phyloP scores from a whole-genome alignment of 208 protist genomes.

The Leishmania guyanensis region DNA sequence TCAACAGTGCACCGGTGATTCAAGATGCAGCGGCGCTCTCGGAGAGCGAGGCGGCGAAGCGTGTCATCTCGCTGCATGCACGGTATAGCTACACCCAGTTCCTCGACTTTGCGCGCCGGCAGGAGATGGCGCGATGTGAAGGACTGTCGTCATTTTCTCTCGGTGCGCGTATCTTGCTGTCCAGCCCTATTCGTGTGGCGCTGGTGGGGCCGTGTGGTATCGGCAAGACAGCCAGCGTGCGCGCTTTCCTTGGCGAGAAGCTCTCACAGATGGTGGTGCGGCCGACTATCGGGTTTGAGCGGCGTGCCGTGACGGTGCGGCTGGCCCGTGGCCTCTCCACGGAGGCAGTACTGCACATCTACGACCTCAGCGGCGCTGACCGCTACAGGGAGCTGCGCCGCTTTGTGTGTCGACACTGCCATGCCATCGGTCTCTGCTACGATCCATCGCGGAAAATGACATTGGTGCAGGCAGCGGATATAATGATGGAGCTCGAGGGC shows the following conservation, averaged over 20 bases:
- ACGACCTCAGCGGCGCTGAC: conserved; percentile 65
- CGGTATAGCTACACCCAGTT: conserved; percentile 92
- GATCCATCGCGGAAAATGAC: conserved; percentile 70
- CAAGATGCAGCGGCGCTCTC: conserved; percentile 55
- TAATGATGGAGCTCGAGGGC: conserved; percentile 78
- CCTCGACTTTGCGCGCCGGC: conserved; percentile 75
- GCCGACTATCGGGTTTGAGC: conserved; percentile 69
- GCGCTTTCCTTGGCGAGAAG: conserved; percentile 42
- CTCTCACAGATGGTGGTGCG: conserved; percentile 23
- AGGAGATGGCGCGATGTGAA: conserved; percentile 79
- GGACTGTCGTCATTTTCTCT: conserved; percentile 79
- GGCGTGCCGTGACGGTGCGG: conserved; percentile 43
- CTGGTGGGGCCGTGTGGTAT: conserved; percentile 73
- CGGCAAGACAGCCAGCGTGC: conserved; percentile 71
- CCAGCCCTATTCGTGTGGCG: conserved; percentile 72
- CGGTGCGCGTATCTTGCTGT: conserved; percentile 65
- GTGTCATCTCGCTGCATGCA: conserved; percentile 83
- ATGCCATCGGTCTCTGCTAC: conserved; percentile 82
- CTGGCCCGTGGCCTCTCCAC: conserved; percentile 50
- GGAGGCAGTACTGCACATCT: conserved; percentile 69
- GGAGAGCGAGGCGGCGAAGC: conserved; percentile 68
- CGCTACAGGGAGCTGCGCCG: conserved; percentile 77
- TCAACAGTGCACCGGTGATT: conserved; percentile 24
- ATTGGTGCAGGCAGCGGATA: conserved; percentile 76
- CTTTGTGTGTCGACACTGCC: conserved; percentile 76